These are phyloP conservation scores for Capsicum baccatum DNA, from an alignment of 257 asterid species.

Conservation along the genomic window DNA sequence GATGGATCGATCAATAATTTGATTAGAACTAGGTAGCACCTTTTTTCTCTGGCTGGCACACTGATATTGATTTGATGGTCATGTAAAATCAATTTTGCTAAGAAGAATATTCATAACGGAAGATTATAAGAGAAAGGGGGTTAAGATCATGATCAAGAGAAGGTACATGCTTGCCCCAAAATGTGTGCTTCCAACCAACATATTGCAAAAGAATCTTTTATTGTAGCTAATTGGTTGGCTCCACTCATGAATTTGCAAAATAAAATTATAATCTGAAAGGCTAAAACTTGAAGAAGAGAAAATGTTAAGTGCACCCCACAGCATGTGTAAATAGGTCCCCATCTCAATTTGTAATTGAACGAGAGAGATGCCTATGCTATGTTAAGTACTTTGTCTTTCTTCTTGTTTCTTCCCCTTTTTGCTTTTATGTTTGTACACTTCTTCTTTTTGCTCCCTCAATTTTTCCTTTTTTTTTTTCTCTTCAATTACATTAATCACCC, in stretches of 20 bases:
- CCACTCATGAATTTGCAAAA: constrained; percentile 44
- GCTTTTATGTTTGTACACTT: constrained; percentile 41
- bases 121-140: background rate
- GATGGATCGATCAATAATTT: background rate
- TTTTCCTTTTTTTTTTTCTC: background rate
- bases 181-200: constrained; percentile 85
- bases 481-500: background rate
- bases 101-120: background rate
- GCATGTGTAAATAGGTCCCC: constrained; percentile 98
- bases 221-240: constrained; percentile 66
- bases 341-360: constrained; percentile 41
- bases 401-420: constrained; percentile 52
- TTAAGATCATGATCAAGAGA: constrained; percentile 32
- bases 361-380: constrained; percentile 43
- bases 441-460: background rate
- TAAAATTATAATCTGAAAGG: background rate
- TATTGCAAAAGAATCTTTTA: constrained; percentile 67
- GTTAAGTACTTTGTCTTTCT: constrained; percentile 62
- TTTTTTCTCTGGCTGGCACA: background rate
- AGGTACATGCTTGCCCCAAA: constrained; percentile 45
- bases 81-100: constrained; percentile 2
- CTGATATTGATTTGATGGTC: background rate
- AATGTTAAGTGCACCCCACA: constrained; percentile 55
- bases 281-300: constrained; percentile 20
- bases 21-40: background rate